Base-by-base conservation (phyloP, 768 basidiomycete genomes). In the Boletus rubroflammeus region DNA sequence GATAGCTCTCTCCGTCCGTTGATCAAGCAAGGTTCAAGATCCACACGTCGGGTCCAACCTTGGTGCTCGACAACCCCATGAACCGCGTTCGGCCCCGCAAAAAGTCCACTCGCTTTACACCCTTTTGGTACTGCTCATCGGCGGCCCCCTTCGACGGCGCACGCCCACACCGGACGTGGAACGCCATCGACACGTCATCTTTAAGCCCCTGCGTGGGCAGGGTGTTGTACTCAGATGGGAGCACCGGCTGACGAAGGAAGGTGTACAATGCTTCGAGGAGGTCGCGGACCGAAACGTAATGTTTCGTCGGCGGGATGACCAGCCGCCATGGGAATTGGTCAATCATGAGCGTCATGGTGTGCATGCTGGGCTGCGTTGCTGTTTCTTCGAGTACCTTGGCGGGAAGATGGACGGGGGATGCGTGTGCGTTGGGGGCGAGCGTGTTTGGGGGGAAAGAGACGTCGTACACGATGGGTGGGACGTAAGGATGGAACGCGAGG, bases 51-150 rank as follows among this genome's bases (percentile, higher is more conserved):
- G 72, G 70, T 3, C 68, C 68, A 0, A 68, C 59, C 45, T 64
- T 64, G 47, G 66, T 70, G 57, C 76, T 71, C 7, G 75, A 69
- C 34, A 82, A 53, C 17, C 83, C 83, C 55, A 73, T 75, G 65
- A 84, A 78, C 60, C 67, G 72, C 3, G 67, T 73, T 17, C 65
- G 68, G 23, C 67, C 73, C 46, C 71, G 64, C 45, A 85, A 65
- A 59, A 81, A 83, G 64, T 85, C 83, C 0, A 85, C 74, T 47
- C 81, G 67, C 64, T 78, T 81, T 19, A 84, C 59, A 0, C 80
- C 81, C 61, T 78, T 78, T 11, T 58, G 59, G 56, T 72, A 69
- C 65, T 83, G 81, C 26, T 64, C 60, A 31, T 70, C 72, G 25
- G 68, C 69, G 1, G 52, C 64, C 31, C 62, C 62, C 3, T 64